Evolutionary conservation across 345 rosid species (phyloP).

Genomic region (Erysimum cheiranthoides): DNA sequence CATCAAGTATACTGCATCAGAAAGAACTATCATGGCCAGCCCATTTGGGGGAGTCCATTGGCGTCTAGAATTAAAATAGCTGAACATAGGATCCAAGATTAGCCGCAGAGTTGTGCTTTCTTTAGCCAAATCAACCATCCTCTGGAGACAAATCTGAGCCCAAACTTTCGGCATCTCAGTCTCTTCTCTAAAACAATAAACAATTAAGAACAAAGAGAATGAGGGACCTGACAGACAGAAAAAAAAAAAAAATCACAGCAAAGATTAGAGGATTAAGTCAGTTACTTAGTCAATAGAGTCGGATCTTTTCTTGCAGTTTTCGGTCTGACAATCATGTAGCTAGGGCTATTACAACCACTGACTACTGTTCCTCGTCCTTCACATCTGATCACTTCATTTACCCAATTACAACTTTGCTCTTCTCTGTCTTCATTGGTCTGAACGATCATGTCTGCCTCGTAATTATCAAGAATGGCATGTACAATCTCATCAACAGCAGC

Average conservation of each 20-base stretch:
- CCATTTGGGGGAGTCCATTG: conserved; percentile 87
- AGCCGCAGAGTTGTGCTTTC: conserved; percentile 84
- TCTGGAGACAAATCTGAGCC: conserved; percentile 94
- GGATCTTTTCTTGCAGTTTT: conserved; percentile 81
- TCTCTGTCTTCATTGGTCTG: conserved; percentile 63
- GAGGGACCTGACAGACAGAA: neutral
- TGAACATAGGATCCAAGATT: conserved; percentile 83
- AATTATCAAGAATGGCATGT: conserved; percentile 78
- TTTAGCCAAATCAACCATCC: conserved; percentile 88
- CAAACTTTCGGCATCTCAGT: conserved; percentile 83
- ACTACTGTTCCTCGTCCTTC: conserved; percentile 71
- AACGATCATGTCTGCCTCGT: conserved; percentile 56
- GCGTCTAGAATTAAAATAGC: conserved; percentile 69
- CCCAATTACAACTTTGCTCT: conserved; percentile 84
- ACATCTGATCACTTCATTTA: conserved; percentile 90
- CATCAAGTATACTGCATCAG: conserved; percentile 74
- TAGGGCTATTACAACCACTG: conserved; percentile 57
- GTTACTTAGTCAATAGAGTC: conserved; percentile 75
- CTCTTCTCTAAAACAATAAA: conserved; percentile 71
- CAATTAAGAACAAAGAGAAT: conserved; percentile 6
- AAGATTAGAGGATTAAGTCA: neutral
- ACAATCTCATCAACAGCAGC: conserved; percentile 85
- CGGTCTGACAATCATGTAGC: conserved; percentile 59
- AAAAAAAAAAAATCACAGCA: neutral
- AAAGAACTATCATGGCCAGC: conserved; percentile 69